phyloP scores from a whole-genome alignment of 73 alveolate genomes.

The Paramecium caudatum region DNA sequence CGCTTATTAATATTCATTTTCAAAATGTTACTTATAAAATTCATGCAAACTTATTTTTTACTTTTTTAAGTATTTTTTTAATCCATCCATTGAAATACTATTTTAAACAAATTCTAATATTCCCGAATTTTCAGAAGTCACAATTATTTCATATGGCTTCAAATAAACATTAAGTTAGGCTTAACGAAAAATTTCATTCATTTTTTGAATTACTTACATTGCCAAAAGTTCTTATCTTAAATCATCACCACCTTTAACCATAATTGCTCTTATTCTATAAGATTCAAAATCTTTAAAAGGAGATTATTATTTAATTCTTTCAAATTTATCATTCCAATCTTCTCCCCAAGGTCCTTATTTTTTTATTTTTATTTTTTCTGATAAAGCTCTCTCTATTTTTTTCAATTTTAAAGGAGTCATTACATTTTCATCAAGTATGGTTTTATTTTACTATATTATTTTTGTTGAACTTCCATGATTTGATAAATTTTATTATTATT shows the following conservation, averaged over 20 bases:
- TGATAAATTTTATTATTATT: too few species aligned
- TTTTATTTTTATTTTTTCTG: conserved; percentile 71
- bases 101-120: conserved; percentile 93
- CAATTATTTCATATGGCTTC: conserved; percentile 96
- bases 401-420: too few species aligned
- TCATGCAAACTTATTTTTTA: conserved; percentile 25
- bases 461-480: too few species aligned
- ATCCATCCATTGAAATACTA: conserved; percentile 95
- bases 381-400: too few species aligned
- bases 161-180: conserved; percentile 89
- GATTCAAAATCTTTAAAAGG: conserved; percentile 86
- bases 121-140: conserved; percentile 95
- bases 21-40: conserved; percentile 90
- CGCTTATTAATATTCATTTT: conserved; percentile 92
- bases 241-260: conserved; percentile 98
- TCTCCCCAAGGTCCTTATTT: conserved; percentile 91
- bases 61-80: conserved; percentile 84
- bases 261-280: conserved; percentile 85
- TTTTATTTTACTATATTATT: too few species aligned
- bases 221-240: conserved; percentile 96
- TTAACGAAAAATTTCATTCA: conserved; percentile 87
- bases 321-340: conserved; percentile 83
- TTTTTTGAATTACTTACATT: conserved; percentile 93
- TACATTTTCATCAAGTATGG: too few species aligned
- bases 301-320: conserved; percentile 81